Evolutionary conservation across 306 rosid genomes (phyloP), one percentile per base, ranked within the genome.

Genomic region (Ziziphus jujuba): DNA sequence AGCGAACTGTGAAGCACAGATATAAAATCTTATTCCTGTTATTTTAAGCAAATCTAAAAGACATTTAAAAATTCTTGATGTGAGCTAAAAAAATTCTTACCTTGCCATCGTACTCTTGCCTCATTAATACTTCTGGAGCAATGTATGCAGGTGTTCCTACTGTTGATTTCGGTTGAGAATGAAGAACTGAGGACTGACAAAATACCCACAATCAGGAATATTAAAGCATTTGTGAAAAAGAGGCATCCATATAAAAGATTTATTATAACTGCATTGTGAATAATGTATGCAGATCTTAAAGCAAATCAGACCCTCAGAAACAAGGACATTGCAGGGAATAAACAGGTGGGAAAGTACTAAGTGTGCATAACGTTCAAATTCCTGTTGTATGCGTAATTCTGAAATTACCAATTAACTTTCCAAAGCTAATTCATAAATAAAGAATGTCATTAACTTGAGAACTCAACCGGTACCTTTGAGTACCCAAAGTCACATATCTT

Each of bases 91-190:
- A 33, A n/a, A n/a, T n/a, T 62, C 44, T 75, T 78, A 93, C 98
- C 97, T 90, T 90, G 75, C 97, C 98, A 74, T 92, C 98, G 71
- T 90, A 93, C 81, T 87, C 89, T 79, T 87, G 86, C 93, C 80
- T 86, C 73, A 83, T 76, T 28, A 93, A 72, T 67, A 93, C 93
- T 83, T 93, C 97, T 17, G 98, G 98, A 74, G 98, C 98, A 76
- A 89, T 92, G 81, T 92, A 92, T 56, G 98, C 98, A 23, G 97
- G 97, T 57, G 98, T 93, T 67, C 98, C 98, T 31, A 93, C 97
- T 21, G 98, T 87, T 70, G 97, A 93, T 75, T 83, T 93, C 7
- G 97, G 98, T 79, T 93, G 98, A 71, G 98, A 93, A 86, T 93
- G 97, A 71, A 90, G 90, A 78, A 92, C 84, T 0, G 90, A 92